These are phyloP conservation scores for Fusarium succisae DNA, from an alignment of 2,329 filamentous ascomycete genomes.

Conservation along the genomic window DNA sequence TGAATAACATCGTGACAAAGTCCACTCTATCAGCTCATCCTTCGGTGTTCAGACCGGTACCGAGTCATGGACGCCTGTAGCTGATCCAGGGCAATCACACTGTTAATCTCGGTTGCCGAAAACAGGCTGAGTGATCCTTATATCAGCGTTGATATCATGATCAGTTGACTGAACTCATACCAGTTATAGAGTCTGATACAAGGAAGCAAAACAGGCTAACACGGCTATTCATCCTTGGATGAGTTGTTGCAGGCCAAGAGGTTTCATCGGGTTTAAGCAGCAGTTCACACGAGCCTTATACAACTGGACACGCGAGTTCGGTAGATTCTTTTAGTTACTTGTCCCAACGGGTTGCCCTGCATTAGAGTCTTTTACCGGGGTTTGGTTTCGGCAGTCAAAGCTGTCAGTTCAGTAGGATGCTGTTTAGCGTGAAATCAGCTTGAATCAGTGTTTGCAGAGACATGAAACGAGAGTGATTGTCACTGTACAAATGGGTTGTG, in stretches of 20 bases:
- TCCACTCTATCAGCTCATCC: constrained; percentile 6
- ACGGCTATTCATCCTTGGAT: not conserved
- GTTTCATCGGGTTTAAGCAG: not conserved
- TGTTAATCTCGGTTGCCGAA: constrained; percentile 5
- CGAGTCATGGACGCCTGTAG: constrained; percentile 5
- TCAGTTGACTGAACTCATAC: not conserved
- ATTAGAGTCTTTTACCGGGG: not conserved
- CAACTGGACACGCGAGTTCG: not conserved
- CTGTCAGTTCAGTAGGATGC: not conserved
- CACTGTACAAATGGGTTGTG: not conserved
- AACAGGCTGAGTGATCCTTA: not conserved
- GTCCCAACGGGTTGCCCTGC: constrained; percentile 7
- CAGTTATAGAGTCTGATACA: not conserved
- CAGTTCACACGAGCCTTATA: not conserved
- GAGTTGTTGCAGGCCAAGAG: not conserved
- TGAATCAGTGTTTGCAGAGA: not conserved
- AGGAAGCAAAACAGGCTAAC: constrained; percentile 1
- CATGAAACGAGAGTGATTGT: not conserved
- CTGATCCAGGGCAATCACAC: not conserved
- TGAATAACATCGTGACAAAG: constrained; percentile 8
- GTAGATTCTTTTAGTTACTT: not conserved
- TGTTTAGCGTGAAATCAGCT: not conserved
- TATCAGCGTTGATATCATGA: not conserved
- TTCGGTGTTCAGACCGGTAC: not conserved
- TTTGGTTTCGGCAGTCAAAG: constrained; percentile 12